Base-by-base conservation (phyloP, 768 basidiomycete species). In the Boletus sensibilis region DNA sequence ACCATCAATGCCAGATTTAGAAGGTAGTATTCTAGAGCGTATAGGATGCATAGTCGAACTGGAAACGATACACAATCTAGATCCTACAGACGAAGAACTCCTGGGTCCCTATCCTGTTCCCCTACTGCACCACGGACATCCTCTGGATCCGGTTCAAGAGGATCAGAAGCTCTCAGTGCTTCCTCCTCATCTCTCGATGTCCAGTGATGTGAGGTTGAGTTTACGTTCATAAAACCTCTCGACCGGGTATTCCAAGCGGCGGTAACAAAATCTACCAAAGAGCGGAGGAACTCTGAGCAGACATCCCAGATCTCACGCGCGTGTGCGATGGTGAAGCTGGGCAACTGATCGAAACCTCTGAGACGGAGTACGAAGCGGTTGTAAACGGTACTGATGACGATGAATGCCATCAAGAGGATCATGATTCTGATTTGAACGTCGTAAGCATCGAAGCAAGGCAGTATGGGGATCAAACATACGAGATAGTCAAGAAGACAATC, bases 291-390 rank as follows among this genome's bases (percentile, higher is more conserved):
- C 20, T 65, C 70, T 34, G 50, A 49, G 35, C 50, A 63, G 31
- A 71, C 51, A 0, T 57, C 66, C 53, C 57, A 50, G 11, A 71
- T 53, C 50, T 71, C 71, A 5, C 35, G 57, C 0, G 53, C 53
- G 21, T 72, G 70, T 29, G 50, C 6, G 38, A 73, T 31, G 18
- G 77, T 75, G 63, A 87, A 83, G 56, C 81, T 82, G 13, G 91
- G 91, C 35, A 93, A 76, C 65, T 88, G 86, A 61, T 91, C 87
- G 52, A 82, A 75, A 1, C 92, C 91, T 18, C 82, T 80, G 27
- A 85, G 82, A 54, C 81, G 78, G 11, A 94, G 85, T 48, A 88
- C 85, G 66, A 81, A 88, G 56, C 86, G 85, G 68, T 91, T 92
- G 75, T 94, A 93, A 12, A 91, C 67, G 13, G 84, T 85, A 37